These are phyloP conservation scores for Narthecium ossifragum DNA, from an alignment of 106 monocot genomes.

Conservation along the genomic window DNA sequence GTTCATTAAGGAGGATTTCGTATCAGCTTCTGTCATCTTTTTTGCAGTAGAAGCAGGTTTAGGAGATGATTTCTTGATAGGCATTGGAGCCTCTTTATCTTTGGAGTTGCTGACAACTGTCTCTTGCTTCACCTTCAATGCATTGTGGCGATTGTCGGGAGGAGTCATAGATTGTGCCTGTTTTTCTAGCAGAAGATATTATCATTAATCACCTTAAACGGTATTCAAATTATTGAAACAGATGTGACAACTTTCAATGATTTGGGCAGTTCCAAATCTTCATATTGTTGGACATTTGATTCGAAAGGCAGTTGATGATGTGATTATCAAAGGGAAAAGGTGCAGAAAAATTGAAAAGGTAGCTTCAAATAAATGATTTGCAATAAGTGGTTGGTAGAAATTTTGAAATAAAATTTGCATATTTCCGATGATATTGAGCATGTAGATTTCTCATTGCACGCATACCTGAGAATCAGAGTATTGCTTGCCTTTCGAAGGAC, in stretches of 20 bases:
- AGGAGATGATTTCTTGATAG: slow-evolving; percentile 10
- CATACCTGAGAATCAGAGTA: slow-evolving; percentile 45
- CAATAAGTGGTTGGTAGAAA: no score
- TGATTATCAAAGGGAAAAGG: no score
- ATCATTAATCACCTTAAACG: slow-evolving; percentile 18
- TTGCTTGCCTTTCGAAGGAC: slow-evolving; percentile 28
- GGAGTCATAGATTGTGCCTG: slow-evolving; percentile 35
- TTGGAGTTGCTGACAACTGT: slow-evolving; percentile 4
- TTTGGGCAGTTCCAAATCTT: no score
- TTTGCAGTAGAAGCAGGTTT: slow-evolving; percentile 18
- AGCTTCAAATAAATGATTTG: no score
- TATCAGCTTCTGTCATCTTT: slow-evolving; percentile 7
- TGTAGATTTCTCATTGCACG: background rate
- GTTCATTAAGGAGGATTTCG: slow-evolving; percentile 18
- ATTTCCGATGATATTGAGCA: no score
- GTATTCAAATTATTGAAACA: slow-evolving; percentile 11
- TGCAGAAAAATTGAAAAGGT: background rate
- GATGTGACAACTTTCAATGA: no score
- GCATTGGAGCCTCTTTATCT: slow-evolving; percentile 12
- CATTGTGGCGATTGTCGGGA: slow-evolving; percentile 6
- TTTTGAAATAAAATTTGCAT: no score
- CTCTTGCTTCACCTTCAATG: background rate
- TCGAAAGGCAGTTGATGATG: no score
- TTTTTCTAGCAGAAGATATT: slow-evolving; percentile 32
- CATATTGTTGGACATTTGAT: no score